These are phyloP conservation scores for Penicillium canescens DNA, from an alignment of 495 filamentous ascomycete genomes.

Conservation along the genomic window DNA sequence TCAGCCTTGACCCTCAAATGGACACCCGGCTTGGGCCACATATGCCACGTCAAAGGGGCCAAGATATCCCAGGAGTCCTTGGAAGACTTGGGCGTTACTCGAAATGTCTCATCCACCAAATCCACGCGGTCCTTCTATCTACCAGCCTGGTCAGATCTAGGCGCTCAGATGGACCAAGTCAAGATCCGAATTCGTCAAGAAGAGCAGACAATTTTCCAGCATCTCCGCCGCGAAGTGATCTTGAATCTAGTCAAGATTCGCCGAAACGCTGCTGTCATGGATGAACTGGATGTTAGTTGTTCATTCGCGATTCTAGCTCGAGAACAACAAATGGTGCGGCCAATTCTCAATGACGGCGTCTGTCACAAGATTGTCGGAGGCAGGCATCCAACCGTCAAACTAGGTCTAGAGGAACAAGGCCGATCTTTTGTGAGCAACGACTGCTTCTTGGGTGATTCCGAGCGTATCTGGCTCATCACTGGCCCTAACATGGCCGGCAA, in stretches of 20 bases:
- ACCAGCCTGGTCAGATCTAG: conserved; percentile 79
- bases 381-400: conserved; percentile 86
- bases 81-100: conserved; percentile 48
- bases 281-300: conserved; percentile 86
- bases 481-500: conserved; percentile 99
- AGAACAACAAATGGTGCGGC: conserved; percentile 72
- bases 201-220: conserved; percentile 71
- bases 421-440: conserved; percentile 85
- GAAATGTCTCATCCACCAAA: conserved; percentile 73
- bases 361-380: conserved; percentile 74
- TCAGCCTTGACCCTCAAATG: conserved; percentile 73
- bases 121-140: conserved; percentile 83
- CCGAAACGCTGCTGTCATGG: conserved; percentile 83
- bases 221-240: conserved; percentile 73
- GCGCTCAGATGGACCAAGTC: conserved; percentile 67
- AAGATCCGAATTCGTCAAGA: conserved; percentile 76
- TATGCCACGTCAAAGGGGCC: conserved; percentile 81
- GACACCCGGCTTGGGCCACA: conserved; percentile 81
- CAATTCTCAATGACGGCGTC: conserved; percentile 60
- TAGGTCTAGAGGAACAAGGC: conserved; percentile 75
- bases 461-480: conserved; percentile 84
- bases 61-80: conserved; percentile 60
- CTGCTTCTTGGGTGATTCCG: conserved; percentile 69
- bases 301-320: conserved; percentile 77
- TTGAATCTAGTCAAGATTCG: conserved; percentile 77